A percentile compares a stretch with the other conserved stretches of the same genome.
Evolutionary conservation across 2,329 filamentous ascomycete genomes (phyloP).

Genomic region (Pestalotiopsis sp.): DNA sequence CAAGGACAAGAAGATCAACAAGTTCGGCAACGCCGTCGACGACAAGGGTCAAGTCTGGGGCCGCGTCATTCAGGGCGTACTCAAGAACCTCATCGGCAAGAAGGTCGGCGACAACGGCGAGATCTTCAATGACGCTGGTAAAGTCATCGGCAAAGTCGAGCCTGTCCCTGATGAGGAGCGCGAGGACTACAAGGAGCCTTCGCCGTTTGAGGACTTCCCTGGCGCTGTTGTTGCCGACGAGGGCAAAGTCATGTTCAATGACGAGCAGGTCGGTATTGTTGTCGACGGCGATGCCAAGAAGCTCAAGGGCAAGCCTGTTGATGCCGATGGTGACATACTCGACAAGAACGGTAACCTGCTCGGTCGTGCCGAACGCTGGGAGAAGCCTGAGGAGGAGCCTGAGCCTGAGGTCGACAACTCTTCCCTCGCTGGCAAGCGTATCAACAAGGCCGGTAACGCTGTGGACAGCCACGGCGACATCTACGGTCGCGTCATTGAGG

Average conservation of each 20-base stretch:
- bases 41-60: conserved; percentile 58
- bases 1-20: conserved; percentile 59
- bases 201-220: conserved; percentile 62
- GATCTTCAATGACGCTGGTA: conserved; percentile 71
- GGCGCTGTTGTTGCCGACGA: conserved; percentile 54
- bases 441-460: conserved; percentile 70
- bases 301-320: conserved; percentile 66
- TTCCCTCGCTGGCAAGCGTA: conserved; percentile 66
- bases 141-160: conserved; percentile 68
- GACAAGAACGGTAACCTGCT: conserved; percentile 69
- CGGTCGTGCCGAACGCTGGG: conserved; percentile 69
- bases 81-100: conserved; percentile 64
- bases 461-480: conserved; percentile 57
- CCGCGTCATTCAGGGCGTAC: conserved; percentile 63
- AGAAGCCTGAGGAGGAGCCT: conserved; percentile 49
- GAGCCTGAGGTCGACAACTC: conserved; percentile 60
- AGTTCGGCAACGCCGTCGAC: conserved; percentile 58
- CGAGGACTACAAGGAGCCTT: conserved; percentile 45
- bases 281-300: conserved; percentile 65
- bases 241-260: conserved; percentile 54
- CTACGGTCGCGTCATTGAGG: conserved; percentile 68
- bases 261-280: conserved; percentile 60
- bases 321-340: conserved; percentile 69
- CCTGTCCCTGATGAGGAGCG: conserved; percentile 59
- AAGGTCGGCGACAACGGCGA: conserved; percentile 67